phyloP scores from a whole-genome alignment of 176 grass and related monocot genomes.

The Areca catechu region DNA sequence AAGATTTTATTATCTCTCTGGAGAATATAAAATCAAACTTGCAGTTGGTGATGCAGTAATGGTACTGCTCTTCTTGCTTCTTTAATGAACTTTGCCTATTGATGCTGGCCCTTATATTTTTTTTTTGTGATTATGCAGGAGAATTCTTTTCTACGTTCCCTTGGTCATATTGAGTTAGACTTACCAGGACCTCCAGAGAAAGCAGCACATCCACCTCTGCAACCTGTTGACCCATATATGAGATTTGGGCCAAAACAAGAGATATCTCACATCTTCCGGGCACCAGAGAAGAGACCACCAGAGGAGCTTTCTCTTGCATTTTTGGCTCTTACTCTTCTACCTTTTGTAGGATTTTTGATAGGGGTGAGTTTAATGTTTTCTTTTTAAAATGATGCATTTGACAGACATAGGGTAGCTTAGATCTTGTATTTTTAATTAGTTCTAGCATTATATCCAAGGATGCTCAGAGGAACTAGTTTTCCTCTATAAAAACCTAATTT shows the following conservation, averaged over 20 bases:
- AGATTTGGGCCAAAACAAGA: constrained; percentile 68
- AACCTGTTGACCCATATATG: constrained; percentile 62
- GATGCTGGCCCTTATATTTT: not conserved
- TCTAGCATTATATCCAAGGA: no score
- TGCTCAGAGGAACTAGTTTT: no score
- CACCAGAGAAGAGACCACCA: constrained; percentile 78
- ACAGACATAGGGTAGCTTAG: no score
- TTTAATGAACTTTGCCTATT: not conserved
- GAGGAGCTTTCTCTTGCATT: constrained; percentile 78
- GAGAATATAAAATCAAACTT: constrained; percentile 87
- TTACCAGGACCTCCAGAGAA: constrained; percentile 86
- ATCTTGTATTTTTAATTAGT: no score
- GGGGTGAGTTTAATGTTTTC: constrained; percentile 40
- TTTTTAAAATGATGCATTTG: not conserved
- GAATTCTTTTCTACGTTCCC: constrained; percentile 65
- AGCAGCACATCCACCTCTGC: constrained; percentile 50
- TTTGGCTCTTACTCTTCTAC: constrained; percentile 44
- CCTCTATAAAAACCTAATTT: no score
- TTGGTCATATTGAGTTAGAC: constrained; percentile 74
- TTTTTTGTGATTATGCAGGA: constrained; percentile 41
- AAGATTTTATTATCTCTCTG: constrained; percentile 93
- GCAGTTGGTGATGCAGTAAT: constrained; percentile 82
- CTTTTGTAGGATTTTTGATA: constrained; percentile 71
- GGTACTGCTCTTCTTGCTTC: constrained; percentile 31
- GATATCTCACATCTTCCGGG: constrained; percentile 85